Base-by-base conservation (phyloP, 768 basidiomycete genomes). In the Trametes cubensis region DNA sequence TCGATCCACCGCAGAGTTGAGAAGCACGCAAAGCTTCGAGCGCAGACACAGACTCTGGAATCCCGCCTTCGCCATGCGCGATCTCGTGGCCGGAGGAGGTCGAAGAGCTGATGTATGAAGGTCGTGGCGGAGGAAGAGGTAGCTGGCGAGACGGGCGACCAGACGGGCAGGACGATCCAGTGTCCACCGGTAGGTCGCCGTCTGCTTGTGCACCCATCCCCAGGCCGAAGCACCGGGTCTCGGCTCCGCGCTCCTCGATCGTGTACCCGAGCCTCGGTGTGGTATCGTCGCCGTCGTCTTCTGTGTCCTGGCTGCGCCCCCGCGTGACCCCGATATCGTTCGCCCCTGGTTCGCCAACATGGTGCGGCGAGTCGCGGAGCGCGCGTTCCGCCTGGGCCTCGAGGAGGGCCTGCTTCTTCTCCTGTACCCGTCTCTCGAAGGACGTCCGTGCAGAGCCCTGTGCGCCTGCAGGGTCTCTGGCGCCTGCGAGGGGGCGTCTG, bases 401-500 rank as follows among this genome's bases (percentile, higher is more conserved):
- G 8, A 62, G 57, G 23, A 52, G 59, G 10, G 54, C 50, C 26
- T 44, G 58, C 47, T 63, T 65, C 55, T 67, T 67, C 55, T 66
- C 48, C 34, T 59, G 60, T 30, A 65, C 62, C 7, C 67, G 61
- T 34, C 40, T n/a, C 42, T 58, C 57, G 45, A 67, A 67, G 25
- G 63, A 60, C 34, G 64, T 48, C 47, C 55, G 15, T 11, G 17
- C 52, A 10, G 20, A 6, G 42, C 13, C 55, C 55, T 11, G 55
- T 46, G 45, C 55, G 44, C 13, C 34, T 34, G 34, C 34, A 34
- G 10, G 34, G 34, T 11, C 34, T 25, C 7, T 6, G 46, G 6
- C 21, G 20, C 6, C 23, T 6, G 46, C 21, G 18, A 17, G 21
- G 7, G 20, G 11, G 10, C 45, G 45, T 11, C 45, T 21, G 45